Base-by-base conservation (phyloP, 2,329 filamentous ascomycete species). In the Lanzia echinophila region DNA sequence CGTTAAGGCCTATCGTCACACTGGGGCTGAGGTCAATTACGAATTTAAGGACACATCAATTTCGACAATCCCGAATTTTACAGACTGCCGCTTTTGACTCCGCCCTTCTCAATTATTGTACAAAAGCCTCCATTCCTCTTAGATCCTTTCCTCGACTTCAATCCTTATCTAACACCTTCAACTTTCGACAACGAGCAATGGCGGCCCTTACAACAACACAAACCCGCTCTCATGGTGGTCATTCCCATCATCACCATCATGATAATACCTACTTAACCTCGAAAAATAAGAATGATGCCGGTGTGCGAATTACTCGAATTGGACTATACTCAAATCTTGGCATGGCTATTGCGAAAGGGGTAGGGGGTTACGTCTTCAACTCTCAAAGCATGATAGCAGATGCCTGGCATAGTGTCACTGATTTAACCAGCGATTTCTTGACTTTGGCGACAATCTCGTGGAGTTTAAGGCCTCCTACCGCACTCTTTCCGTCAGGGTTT, bases 371-470 rank as follows among this genome's bases (percentile, higher is more conserved):
- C 74, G 76, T 86, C 61, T 97, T 99, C 77, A 91, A 96, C 71
- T 96, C 91, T 43, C 90, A 96, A 72, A 86, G 89, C 55, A 87
- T 96, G 77, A 77, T 91, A 56, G 91, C 94, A 67, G 94, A 99
- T 70, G 94, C 90, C 53, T 92, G 95, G 74, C 94, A 99, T 74
- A 92, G 90, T 65, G 79, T 97, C 62, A 95, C 92, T 47, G 94
- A 99, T 71, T 81, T 99, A 54, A 90, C 95, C 57, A 96, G 91
- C 50, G 94, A 99, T 70, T 79, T 99, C 63, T 83, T 96, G 70
- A 99, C 94, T 1, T 79, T 99, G 19, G 88, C 89, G 15, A 99
- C 94, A 10, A 91, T 99, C 45, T 92, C 91, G 19, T 96, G 88
- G 84, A 95, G 91, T 56, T 73, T 97, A 56, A 90, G 87, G 64